Evolutionary conservation across 2,329 filamentous ascomycete species (phyloP).

Genomic region (Venturia oleaginea): DNA sequence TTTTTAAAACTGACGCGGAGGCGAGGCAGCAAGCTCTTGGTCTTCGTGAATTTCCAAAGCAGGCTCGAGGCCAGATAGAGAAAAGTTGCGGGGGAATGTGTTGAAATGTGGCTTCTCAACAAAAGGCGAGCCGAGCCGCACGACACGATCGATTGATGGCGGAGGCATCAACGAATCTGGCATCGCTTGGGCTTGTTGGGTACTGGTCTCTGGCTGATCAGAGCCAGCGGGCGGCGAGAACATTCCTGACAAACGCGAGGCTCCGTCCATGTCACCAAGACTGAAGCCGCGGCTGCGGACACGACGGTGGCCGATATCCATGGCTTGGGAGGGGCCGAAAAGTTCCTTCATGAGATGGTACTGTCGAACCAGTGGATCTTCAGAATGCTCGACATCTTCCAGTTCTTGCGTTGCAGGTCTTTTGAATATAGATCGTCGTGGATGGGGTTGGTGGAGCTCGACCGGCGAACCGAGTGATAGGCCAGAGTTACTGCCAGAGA

Average conservation of each 20-base stretch:
- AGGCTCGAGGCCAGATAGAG: conserved; percentile 15
- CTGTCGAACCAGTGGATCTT: conserved; percentile 30
- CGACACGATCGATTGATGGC: conserved; percentile 30
- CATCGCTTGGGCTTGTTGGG: not conserved
- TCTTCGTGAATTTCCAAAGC: conserved; percentile 12
- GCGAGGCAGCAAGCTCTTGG: not conserved
- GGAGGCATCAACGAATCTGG: conserved; percentile 23
- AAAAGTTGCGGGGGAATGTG: conserved; percentile 38
- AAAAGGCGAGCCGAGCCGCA: conserved; percentile 41
- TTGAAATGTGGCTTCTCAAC: conserved; percentile 27
- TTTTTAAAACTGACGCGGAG: not conserved
- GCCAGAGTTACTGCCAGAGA: not conserved
- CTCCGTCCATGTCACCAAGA: conserved; percentile 45
- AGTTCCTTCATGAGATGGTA: conserved; percentile 33
- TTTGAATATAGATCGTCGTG: conserved; percentile 46
- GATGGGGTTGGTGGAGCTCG: conserved; percentile 43
- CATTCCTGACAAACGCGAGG: conserved; percentile 42
- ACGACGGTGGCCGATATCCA: conserved; percentile 44
- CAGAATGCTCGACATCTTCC: conserved; percentile 41
- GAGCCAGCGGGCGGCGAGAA: conserved; percentile 41
- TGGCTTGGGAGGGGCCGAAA: conserved; percentile 24
- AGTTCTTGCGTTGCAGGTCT: conserved; percentile 48
- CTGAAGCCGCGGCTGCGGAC: conserved; percentile 55
- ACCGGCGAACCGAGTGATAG: conserved; percentile 43
- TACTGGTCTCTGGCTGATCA: conserved; percentile 18